Base-by-base conservation (phyloP, 139 green algal genomes). In the Coelastrella sp. region DNA sequence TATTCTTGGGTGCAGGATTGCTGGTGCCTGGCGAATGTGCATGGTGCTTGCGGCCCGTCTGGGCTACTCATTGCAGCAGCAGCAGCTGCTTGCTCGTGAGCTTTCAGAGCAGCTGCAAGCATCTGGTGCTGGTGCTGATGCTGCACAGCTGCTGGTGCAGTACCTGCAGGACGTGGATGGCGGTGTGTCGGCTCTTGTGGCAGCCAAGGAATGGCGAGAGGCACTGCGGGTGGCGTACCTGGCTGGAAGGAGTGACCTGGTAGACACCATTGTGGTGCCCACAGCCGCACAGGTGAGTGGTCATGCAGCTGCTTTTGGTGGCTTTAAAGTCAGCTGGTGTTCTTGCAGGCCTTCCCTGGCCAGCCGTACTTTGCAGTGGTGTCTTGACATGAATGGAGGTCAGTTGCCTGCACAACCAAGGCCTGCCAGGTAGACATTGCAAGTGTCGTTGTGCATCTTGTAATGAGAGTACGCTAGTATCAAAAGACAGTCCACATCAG, bases 1-100 rank as follows among this genome's bases (percentile, higher is more conserved):
- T 49, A 49, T 49, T 49, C 6, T 66, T 81, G 76, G 20, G 6
- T 84, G 61, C 73, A 92, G 88, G 65, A 63, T 78, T 11, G 97
- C 93, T 9, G 95, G 96, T 49, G 82, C 96, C 27, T 99, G 97
- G 97, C 94, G 94, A 57, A 96, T 95, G 92, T 93, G 92, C 27
- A 92, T 99, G 61, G 86, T 93, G 9, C 79, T 99, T 60, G 96
- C 97, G 15, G 90, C 91, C 6, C 94, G 93, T 11, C 84, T 96
- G 24, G 88, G 90, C n/a, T 94, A 93, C 75, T 22, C 35, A 8
- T 25, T 59, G 8, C 85, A 76, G 7, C 78, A 85, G n/a, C 84
- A 94, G 63, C 83, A 72, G 17, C 17, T 85, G 56, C 88, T 99
- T 66, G 97, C 96, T 17, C 81, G 72, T 4, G 91, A 96, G 35